These are phyloP conservation scores for Xylaria sp. DNA, from an alignment of 2,329 filamentous ascomycete genomes.

Conservation along the genomic window DNA sequence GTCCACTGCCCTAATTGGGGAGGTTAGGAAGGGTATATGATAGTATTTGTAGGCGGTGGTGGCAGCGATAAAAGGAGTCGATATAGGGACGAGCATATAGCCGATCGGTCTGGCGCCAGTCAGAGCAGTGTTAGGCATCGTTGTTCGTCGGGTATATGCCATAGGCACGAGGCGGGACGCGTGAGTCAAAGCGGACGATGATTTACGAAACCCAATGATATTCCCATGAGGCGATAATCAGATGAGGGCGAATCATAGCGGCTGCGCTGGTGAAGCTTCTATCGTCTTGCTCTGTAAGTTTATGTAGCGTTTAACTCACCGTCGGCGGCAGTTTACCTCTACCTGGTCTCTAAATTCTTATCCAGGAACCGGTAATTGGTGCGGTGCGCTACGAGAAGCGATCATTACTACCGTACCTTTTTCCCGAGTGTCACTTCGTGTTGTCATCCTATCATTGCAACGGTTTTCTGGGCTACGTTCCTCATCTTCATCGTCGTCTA, in stretches of 20 bases:
- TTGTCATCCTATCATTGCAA: background rate
- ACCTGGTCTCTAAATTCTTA: background rate
- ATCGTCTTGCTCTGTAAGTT: background rate
- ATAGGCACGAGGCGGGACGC: background rate
- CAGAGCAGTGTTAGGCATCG: background rate
- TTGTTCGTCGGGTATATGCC: background rate
- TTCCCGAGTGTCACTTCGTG: background rate
- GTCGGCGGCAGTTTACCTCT: background rate
- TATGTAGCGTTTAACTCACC: background rate
- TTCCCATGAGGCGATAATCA: background rate
- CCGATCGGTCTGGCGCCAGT: background rate
- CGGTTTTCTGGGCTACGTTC: background rate
- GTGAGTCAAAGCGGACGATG: slow-evolving; percentile 2
- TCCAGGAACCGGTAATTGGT: background rate
- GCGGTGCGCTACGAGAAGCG: background rate
- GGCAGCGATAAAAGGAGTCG: background rate
- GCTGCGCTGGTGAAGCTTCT: background rate
- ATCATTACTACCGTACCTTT: background rate
- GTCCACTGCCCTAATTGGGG: background rate
- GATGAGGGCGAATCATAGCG: background rate
- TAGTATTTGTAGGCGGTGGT: background rate
- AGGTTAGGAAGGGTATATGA: background rate
- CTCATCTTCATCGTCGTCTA: background rate
- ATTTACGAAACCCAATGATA: background rate
- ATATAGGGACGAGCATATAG: background rate